A percentile compares a stretch with the other conserved stretches of the same genome.
Conservation (phyloP, 2,329 filamentous ascomycete species). For the Hypoxylon sp. region DNA sequence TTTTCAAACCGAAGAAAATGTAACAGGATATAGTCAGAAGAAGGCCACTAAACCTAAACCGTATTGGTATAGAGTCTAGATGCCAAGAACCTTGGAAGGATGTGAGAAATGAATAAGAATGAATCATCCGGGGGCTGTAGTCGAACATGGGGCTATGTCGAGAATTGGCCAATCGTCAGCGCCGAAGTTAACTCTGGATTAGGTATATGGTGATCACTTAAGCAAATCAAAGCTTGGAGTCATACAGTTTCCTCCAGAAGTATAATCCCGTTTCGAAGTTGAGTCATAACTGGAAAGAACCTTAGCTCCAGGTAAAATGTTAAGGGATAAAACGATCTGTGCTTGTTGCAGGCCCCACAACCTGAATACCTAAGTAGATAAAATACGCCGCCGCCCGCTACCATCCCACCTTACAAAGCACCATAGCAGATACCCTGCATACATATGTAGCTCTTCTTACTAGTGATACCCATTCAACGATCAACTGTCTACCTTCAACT, state of each 20-base stretch:
- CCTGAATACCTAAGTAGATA: neutral
- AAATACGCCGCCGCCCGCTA: constrained; percentile 2
- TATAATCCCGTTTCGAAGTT: neutral
- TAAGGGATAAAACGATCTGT: neutral
- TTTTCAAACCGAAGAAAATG: neutral
- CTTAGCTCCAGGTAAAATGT: neutral
- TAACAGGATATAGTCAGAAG: neutral
- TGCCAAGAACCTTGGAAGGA: too few species aligned
- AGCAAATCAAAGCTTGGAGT: neutral
- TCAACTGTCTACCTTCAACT: neutral
- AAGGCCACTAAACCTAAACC: neutral
- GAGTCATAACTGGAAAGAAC: neutral
- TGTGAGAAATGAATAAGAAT: constrained; percentile 33
- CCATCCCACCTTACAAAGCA: constrained; percentile 2
- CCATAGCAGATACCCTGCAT: neutral
- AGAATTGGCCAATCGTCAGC: neutral
- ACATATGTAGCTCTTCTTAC: neutral
- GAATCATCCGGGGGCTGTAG: constrained; percentile 34
- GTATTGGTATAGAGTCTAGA: neutral
- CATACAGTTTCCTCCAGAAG: neutral
- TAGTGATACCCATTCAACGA: constrained; percentile 1
- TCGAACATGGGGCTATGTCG: neutral
- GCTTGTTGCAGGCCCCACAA: neutral
- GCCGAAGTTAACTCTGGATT: neutral
- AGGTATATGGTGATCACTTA: neutral